Conservation (phyloP, 2,329 filamentous ascomycete species). For the Aspergillus amoenus region DNA sequence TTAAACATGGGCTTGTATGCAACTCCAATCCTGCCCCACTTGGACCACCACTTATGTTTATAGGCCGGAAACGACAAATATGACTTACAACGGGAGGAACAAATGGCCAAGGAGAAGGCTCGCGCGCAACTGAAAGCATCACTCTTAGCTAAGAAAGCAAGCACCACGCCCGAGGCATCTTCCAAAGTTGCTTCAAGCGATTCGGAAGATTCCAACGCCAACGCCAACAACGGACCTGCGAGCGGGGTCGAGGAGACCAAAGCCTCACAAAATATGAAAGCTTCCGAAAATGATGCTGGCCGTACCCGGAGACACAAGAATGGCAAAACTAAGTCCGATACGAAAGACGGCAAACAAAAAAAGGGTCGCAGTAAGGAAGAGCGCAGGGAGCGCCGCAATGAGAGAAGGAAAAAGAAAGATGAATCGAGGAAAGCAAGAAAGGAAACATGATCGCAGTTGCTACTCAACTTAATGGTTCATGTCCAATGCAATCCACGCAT, state of each 20-base stretch:
- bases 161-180: constrained; percentile 24
- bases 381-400: constrained; percentile 37
- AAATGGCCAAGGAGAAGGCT: constrained; percentile 51
- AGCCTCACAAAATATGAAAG: not conserved
- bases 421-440: constrained; percentile 28
- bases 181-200: constrained; percentile 18
- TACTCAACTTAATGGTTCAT: not conserved
- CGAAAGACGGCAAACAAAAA: constrained; percentile 21
- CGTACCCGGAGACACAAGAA: constrained; percentile 16
- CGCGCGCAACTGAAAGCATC: constrained; percentile 50
- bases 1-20: constrained; percentile 76
- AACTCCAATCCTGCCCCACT: not conserved
- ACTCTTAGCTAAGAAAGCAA: constrained; percentile 40
- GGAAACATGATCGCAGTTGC: constrained; percentile 18
- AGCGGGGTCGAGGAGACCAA: constrained; percentile 14
- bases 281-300: constrained; percentile 4
- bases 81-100: constrained; percentile 51
- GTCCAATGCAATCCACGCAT: not conserved
- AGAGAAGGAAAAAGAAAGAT: constrained; percentile 22
- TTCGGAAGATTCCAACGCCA: constrained; percentile 19
- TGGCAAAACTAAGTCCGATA: constrained; percentile 27
- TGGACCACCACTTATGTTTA: constrained; percentile 18
- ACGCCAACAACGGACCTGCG: constrained; percentile 15
- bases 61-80: constrained; percentile 52
- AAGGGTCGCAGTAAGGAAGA: constrained; percentile 29